Evolutionary conservation across 2,329 filamentous ascomycete species (phyloP).

Genomic region (Colletotrichum siamense): DNA sequence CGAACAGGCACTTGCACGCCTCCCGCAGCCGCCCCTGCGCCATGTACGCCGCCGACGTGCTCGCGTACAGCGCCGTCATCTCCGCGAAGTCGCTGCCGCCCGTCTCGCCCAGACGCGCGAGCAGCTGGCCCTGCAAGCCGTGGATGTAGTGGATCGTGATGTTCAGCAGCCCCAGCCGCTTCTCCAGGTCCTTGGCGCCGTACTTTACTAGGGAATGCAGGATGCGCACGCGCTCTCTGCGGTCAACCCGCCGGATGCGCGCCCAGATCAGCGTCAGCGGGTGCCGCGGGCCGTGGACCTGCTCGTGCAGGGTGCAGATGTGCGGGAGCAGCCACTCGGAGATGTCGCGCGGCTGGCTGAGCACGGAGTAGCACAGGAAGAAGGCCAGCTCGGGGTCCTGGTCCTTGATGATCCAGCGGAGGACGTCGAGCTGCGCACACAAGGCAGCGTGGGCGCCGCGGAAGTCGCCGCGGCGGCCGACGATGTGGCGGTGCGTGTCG

Average conservation of each 20-base stretch:
- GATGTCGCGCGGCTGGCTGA: not conserved
- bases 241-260: not conserved
- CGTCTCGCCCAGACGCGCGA: not conserved
- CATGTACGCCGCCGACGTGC: not conserved
- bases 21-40: not conserved
- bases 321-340: not conserved
- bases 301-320: not conserved
- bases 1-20: not conserved
- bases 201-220: not conserved
- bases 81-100: not conserved
- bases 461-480: not conserved
- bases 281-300: not conserved
- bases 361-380: not conserved
- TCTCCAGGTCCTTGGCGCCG: not conserved
- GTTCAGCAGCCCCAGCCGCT: not conserved
- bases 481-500: not conserved
- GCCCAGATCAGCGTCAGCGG: not conserved
- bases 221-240: not conserved
- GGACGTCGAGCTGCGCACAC: not conserved
- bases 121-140: not conserved
- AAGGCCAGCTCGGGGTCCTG: not conserved
- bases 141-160: not conserved
- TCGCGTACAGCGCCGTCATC: not conserved
- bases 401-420: not conserved
- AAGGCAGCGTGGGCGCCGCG: not conserved